Base-by-base conservation (phyloP, 2,329 filamentous ascomycete species). In the Exophiala sideris region DNA sequence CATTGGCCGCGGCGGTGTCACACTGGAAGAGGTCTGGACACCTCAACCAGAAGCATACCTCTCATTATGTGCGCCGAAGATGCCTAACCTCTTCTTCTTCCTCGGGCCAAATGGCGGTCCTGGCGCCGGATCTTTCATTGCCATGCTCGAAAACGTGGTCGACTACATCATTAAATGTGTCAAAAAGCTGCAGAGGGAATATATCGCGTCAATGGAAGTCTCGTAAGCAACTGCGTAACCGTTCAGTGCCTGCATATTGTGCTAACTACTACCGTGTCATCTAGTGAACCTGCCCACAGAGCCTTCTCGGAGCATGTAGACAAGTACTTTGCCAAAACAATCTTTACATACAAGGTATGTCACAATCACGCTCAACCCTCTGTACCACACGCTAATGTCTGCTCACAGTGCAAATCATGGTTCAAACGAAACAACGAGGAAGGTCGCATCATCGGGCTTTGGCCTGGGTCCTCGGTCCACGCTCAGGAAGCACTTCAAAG, bases 391-490 rank as follows among this genome's bases (percentile, higher is more conserved):
- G 21, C 10, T 44, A n/a, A 24, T 16, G 68, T 85, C 52, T 75
- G 77, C 0, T 82, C 85, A 48, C 79, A 81, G 52, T 89, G 86
- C 66, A 83, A 80, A 38, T 86, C 82, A 0, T 89, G 87, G 87
- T 87, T 86, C 55, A 89, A 89, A 56, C 83, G 86, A 10, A 83
- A 82, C 0, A 71, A 71, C 5, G 79, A 84, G 0, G 85, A 85
- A 0, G 79, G 76, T 0, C 73, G 84, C 3, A 83, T 89, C 20
- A 83, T 87, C 58, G 86, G 85, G 0, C 65, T 87, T 5, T 90
- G 86, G 80, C 87, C 86, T 0, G 86, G 86, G 0, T 86, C 82
- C 60, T 84, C 84, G 1, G 74, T 79, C 0, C 83, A 87, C 61
- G 71, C 83, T 32, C 84, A 83, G 2, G 75, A 81, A 11, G 74